Percentiles rank a stretch among this genome's conserved stretches.
phyloP scores from a whole-genome alignment of 2,329 filamentous ascomycete species.

The Neospermospora avenae region DNA sequence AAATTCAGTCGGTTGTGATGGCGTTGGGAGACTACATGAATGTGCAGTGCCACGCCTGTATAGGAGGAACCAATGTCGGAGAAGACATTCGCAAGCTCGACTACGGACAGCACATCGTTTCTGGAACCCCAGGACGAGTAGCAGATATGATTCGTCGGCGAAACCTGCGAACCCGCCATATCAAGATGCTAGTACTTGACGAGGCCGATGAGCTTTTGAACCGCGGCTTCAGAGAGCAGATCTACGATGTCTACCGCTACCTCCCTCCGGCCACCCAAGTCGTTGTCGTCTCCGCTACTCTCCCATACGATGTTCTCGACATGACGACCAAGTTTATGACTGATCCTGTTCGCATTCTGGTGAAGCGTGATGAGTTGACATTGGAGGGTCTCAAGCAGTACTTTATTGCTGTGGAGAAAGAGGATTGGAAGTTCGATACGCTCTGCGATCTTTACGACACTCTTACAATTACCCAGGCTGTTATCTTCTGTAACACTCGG shows the following conservation, averaged over 20 bases:
- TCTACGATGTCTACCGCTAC: conserved; percentile 98
- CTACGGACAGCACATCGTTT: conserved; percentile 96
- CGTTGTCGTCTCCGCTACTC: conserved; percentile 94
- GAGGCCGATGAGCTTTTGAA: conserved; percentile 80
- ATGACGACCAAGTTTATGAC: conserved; percentile 99
- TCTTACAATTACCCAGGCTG: conserved; percentile 95
- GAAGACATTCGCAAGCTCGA: conserved; percentile 98
- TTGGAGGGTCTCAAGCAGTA: conserved; percentile 98
- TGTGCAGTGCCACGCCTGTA: conserved; percentile 97
- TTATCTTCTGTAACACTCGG: conserved; percentile 99
- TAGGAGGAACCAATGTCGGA: conserved; percentile 95
- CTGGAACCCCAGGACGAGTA: conserved; percentile 94
- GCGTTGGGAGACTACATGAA: conserved; percentile 99
- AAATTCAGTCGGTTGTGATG: conserved; percentile 98
- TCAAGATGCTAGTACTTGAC: conserved; percentile 76
- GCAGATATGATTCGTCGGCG: conserved; percentile 78
- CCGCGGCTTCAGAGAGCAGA: conserved; percentile 95
- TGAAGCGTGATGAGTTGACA: conserved; percentile 98
- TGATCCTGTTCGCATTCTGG: conserved; percentile 90
- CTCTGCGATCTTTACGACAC: conserved; percentile 98
- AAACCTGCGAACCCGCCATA: conserved; percentile 68
- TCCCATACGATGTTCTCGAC: conserved; percentile 96
- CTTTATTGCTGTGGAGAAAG: conserved; percentile 98
- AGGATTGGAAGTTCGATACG: conserved; percentile 99
- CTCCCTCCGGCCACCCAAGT: conserved; percentile 95